phyloP scores from a whole-genome alignment of 495 filamentous ascomycete species.

The Aspergillus carlsbadensis region DNA sequence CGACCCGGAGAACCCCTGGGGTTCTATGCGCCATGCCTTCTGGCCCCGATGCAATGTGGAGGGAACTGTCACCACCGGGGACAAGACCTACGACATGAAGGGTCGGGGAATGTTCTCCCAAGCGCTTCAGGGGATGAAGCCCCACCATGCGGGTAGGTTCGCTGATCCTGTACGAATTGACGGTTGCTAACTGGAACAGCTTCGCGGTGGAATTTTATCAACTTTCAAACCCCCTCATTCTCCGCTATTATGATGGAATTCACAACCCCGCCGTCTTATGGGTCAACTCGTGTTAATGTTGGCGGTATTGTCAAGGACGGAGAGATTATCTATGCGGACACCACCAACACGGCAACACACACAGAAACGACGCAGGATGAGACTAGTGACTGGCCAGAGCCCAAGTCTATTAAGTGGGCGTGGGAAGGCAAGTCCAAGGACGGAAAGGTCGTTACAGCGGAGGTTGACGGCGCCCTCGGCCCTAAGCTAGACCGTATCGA shows the following conservation, averaged over 20 bases:
- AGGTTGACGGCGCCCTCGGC: constrained; percentile 67
- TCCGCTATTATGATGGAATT: constrained; percentile 95
- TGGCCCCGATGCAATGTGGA: constrained; percentile 84
- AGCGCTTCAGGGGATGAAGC: constrained; percentile 97
- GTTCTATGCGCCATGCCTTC: constrained; percentile 84
- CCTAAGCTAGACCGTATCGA: constrained; percentile 80
- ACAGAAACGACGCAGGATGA: constrained; percentile 64
- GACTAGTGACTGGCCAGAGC: constrained; percentile 87
- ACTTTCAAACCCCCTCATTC: constrained; percentile 84
- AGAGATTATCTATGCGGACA: constrained; percentile 73
- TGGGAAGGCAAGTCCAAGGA: constrained; percentile 82
- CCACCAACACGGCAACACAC: constrained; percentile 62
- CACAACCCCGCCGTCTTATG: constrained; percentile 93
- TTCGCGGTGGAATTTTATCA: constrained; percentile 87
- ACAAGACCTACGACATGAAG: constrained; percentile 77
- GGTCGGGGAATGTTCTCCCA: constrained; percentile 76
- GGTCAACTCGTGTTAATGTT: constrained; percentile 80
- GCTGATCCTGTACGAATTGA: constrained; percentile 2
- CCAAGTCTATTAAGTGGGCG: constrained; percentile 66
- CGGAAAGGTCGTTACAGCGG: constrained; percentile 65
- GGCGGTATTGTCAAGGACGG: constrained; percentile 78
- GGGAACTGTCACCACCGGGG: constrained; percentile 81
- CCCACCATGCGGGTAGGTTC: constrained; percentile 81
- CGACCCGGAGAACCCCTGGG: constrained; percentile 83
- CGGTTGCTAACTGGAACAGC: constrained; percentile 44